Percentiles rank a stretch among this genome's conserved stretches.
These are phyloP conservation scores for Arachnopeziza araneosa DNA, from an alignment of 2,329 filamentous ascomycete species.

Conservation along the genomic window DNA sequence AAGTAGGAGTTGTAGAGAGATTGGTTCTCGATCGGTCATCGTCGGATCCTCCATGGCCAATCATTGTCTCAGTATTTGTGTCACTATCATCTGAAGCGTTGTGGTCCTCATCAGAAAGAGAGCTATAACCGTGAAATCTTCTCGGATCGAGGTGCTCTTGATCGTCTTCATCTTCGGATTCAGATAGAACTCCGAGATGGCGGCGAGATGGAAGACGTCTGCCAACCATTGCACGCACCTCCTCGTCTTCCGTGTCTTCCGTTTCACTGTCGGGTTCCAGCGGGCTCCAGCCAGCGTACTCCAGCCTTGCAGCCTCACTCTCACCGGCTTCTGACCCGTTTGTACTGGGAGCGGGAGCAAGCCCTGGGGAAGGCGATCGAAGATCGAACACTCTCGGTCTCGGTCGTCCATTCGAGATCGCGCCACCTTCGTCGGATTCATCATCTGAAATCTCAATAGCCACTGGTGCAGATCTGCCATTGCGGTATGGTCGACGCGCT, in stretches of 20 bases:
- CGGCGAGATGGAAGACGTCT: background rate
- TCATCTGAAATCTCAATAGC: conserved; percentile 25
- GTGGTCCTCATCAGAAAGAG: background rate
- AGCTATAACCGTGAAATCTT: background rate
- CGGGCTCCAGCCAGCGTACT: conserved; percentile 30
- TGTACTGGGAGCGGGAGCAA: conserved; percentile 13
- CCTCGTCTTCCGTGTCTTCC: conserved; percentile 6
- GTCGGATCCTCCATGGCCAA: conserved; percentile 20
- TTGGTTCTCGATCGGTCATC: conserved; percentile 19
- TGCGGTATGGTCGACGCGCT: background rate
- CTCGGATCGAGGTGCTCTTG: background rate
- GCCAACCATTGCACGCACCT: background rate
- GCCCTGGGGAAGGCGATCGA: conserved; percentile 1
- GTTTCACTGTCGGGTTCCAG: conserved; percentile 28
- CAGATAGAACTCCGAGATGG: background rate
- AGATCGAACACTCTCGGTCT: conserved; percentile 10
- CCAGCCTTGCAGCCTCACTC: conserved; percentile 22
- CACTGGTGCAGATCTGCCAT: background rate
- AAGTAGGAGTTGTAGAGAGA: conserved; percentile 20
- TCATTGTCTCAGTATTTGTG: conserved; percentile 14
- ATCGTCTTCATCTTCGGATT: background rate
- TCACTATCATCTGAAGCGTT: background rate
- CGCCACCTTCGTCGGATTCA: conserved; percentile 29
- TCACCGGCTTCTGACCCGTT: conserved; percentile 28
- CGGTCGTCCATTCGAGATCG: conserved; percentile 22